These are phyloP conservation scores for Paracamarosporium sp. DNA, from an alignment of 2,329 filamentous ascomycete genomes.

Conservation along the genomic window DNA sequence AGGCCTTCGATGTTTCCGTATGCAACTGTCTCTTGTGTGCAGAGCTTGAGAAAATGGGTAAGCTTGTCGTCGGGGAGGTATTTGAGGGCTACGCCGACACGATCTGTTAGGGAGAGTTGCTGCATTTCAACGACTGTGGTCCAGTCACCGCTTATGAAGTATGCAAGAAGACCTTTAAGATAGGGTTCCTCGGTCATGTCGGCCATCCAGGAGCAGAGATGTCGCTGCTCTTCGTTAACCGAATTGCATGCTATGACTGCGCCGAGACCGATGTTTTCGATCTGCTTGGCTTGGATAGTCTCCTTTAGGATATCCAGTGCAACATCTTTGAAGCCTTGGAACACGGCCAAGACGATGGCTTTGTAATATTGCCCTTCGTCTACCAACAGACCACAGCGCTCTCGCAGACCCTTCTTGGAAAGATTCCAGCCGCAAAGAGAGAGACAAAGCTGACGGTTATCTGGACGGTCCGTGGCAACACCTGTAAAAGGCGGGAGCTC, in stretches of 20 bases:
- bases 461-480: slow-evolving; percentile 67
- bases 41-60: slow-evolving; percentile 52
- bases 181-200: slow-evolving; percentile 77
- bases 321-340: slow-evolving; percentile 71
- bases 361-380: slow-evolving; percentile 69
- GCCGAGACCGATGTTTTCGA: slow-evolving; percentile 60
- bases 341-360: slow-evolving; percentile 77
- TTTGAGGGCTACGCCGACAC: slow-evolving; percentile 73
- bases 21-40: slow-evolving; percentile 66
- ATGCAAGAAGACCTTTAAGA: slow-evolving; percentile 77
- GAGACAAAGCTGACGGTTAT: slow-evolving; percentile 77
- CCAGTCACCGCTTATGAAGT: slow-evolving; percentile 81
- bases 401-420: slow-evolving; percentile 58
- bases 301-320: slow-evolving; percentile 74
- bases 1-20: slow-evolving; percentile 79
- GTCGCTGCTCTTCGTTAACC: slow-evolving; percentile 64
- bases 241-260: slow-evolving; percentile 57
- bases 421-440: slow-evolving; percentile 77
- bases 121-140: slow-evolving; percentile 73
- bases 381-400: slow-evolving; percentile 58
- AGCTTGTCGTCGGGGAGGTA: slow-evolving; percentile 68
- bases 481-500: slow-evolving; percentile 70
- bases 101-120: slow-evolving; percentile 76
- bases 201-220: slow-evolving; percentile 67
- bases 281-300: slow-evolving; percentile 71